Base-by-base conservation (phyloP, 2,329 filamentous ascomycete genomes). In the Hypoxylon sp. region DNA sequence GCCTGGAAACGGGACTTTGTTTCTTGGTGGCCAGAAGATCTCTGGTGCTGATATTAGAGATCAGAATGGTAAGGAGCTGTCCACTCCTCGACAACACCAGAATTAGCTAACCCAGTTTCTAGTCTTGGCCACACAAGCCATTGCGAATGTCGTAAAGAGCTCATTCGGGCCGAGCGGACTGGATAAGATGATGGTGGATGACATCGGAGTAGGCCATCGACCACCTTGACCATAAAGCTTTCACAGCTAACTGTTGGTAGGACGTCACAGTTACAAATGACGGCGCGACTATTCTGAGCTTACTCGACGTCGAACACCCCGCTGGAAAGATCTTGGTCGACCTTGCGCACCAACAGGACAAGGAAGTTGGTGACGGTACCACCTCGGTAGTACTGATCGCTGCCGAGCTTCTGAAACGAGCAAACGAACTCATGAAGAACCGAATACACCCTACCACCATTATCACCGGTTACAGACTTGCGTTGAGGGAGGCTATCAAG, bases 111-210 rank as follows among this genome's bases (percentile, higher is more conserved):
- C 73, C 75, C 46, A 34, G 2, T 5, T 6, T 49, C 26, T 75
- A 94, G 95, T 98, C 50, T 88, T 93, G 71, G 95, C 95, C 71
- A 98, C 95, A 47, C 93, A 97, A 79, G 93, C 94, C 62, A 98
- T 99, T 75, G 91, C 95, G 74, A 99, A 98, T 88, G 94, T 99
- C 63, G 93, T 99, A 79, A 98, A 97, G 85, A 97, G 92, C 80
- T 99, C 95, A 15, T 99, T 99, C 77, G 95, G 95, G 58, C 95
- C 95, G 53, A 97, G 93, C 67, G 95, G 95, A 50, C 87, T 99
- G 70, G 95, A 99, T 79, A 99, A 99, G 87, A 99, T 99, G 95
- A 98, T 99, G 95, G 95, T 99, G 73, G 95, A 99, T 82, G 95
- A 99, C 78, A 98, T 99, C 79, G 95, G 95, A 76, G 91, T 93